Percentiles rank a stretch among this genome's conserved stretches.
phyloP scores from a whole-genome alignment of 176 grass and related monocot genomes.

The bread wheat (Triticum aestivum) region IWGSC_CS_RefSeq_v2.1 NC_057804.1:344632255-344632754 shows the following conservation, averaged over 20 bases:
- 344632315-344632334: conserved; percentile 78
- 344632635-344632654: conserved; percentile 84
- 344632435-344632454: conserved; percentile 71
- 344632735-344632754: conserved; percentile 10
- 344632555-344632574: conserved; percentile 90
- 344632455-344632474: conserved; percentile 74
- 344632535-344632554: conserved; percentile 67
- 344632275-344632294: conserved; percentile 46
- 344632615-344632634: conserved; percentile 71
- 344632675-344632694: conserved; percentile 83
- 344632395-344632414: conserved; percentile 78
- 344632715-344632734: conserved; percentile 7
- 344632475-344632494: conserved; percentile 81
- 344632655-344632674: conserved; percentile 86
- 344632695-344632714: conserved; percentile 69
- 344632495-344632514: conserved; percentile 77
- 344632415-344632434: conserved; percentile 92
- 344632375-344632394: conserved; percentile 79
- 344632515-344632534: conserved; percentile 85
- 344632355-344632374: conserved; percentile 73
- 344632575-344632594: conserved; percentile 93
- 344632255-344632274: conserved; percentile 52
- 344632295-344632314: conserved; percentile 38
- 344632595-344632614: conserved; percentile 69
- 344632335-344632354: conserved; percentile 79